Evolutionary conservation across 495 filamentous ascomycete genomes (phyloP).

Genomic region (Podospora anserina): DNA sequence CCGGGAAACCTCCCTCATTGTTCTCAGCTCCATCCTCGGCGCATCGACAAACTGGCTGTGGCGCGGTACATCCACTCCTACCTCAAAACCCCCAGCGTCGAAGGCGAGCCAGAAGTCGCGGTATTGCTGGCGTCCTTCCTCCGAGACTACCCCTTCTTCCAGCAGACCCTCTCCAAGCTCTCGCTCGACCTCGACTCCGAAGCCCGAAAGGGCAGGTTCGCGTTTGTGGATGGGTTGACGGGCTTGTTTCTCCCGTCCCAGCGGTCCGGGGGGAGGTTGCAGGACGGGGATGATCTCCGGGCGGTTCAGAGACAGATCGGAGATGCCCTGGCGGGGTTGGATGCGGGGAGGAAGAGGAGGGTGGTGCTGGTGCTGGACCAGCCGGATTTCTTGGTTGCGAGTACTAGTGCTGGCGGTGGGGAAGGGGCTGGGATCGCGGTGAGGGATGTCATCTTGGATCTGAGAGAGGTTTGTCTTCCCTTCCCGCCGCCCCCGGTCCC

Average conservation of each 20-base stretch:
- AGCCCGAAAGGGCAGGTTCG: constrained; percentile 54
- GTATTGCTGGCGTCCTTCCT: constrained; percentile 81
- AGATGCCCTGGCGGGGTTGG: not conserved
- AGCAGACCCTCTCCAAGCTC: constrained; percentile 56
- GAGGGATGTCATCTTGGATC: constrained; percentile 45
- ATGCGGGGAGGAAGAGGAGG: constrained; percentile 17
- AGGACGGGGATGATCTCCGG: not conserved
- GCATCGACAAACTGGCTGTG: constrained; percentile 74
- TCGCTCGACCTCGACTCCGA: constrained; percentile 68
- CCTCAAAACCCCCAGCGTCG: constrained; percentile 33
- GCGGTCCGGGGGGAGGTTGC: not conserved
- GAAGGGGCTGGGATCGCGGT: constrained; percentile 23
- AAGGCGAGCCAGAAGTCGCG: constrained; percentile 24
- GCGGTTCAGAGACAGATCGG: not conserved
- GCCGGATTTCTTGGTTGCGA: constrained; percentile 47
- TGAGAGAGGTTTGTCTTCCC: constrained; percentile 50
- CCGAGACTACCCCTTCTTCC: constrained; percentile 75
- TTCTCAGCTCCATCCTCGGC: constrained; percentile 71
- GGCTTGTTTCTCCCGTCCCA: not conserved
- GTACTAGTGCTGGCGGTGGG: no score
- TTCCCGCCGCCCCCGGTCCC: not conserved
- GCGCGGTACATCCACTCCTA: constrained; percentile 60
- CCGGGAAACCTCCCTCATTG: constrained; percentile 45
- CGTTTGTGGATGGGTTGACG: constrained; percentile 68
- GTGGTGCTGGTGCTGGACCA: constrained; percentile 54